phyloP scores from a whole-genome alignment of 169 alveolate species.

The Eimeria acervulina region DNA sequence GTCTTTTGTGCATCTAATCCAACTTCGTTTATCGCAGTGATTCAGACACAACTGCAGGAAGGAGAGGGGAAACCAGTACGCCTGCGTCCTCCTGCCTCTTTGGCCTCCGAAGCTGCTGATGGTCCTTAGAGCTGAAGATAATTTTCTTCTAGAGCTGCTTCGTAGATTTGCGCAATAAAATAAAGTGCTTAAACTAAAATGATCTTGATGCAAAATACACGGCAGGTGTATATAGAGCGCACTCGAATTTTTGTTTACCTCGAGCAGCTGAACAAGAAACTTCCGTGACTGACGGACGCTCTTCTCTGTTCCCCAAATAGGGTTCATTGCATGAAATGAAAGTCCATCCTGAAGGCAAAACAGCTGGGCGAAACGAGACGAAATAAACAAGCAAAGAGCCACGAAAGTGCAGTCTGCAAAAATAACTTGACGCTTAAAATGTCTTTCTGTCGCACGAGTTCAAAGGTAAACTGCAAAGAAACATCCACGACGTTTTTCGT shows the following conservation, averaged over 20 bases:
- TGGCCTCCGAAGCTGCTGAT: too few relatives aligned
- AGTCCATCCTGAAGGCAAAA: conserved; percentile 31
- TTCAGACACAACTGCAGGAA: neutral
- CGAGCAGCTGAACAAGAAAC: conserved; percentile 69
- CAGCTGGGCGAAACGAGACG: neutral
- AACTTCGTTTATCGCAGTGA: neutral
- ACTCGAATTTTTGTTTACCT: conserved; percentile 3
- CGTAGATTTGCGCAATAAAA: neutral
- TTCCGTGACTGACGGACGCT: conserved; percentile 78
- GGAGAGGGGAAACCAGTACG: neutral
- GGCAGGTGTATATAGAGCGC: neutral
- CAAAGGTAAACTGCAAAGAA: conserved; percentile 24
- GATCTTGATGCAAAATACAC: neutral
- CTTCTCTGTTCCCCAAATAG: conserved; percentile 71
- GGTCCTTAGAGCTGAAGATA: too few relatives aligned
- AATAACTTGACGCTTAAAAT: neutral
- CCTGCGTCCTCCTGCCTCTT: neutral
- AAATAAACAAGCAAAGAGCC: neutral
- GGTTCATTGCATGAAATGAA: conserved; percentile 52
- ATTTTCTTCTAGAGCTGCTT: neutral
- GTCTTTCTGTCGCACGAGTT: conserved; percentile 6
- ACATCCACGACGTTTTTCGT: conserved; percentile 12
- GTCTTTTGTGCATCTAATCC: neutral
- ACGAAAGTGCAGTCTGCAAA: neutral
- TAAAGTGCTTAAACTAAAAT: too few relatives aligned